Percentiles rank a stretch among this genome's conserved stretches.
Evolutionary conservation across 2,329 filamentous ascomycete species (phyloP).

Genomic region (Monilinia polystroma): DNA sequence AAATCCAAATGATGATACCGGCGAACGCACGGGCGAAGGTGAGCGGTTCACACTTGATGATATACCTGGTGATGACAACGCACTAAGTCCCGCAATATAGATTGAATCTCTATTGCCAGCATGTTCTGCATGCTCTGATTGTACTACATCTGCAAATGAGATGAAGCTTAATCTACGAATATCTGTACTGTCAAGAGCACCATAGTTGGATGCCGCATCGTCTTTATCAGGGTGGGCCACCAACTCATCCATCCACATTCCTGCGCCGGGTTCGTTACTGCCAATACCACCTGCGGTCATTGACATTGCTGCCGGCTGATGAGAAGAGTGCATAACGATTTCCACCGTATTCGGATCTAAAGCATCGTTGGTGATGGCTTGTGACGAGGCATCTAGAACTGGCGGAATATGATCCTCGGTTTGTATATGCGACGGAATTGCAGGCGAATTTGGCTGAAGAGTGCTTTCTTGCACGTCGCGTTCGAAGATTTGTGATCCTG

Average conservation of each 20-base stretch:
- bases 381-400: conserved; percentile 85
- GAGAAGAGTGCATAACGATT: conserved; percentile 82
- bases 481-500: conserved; percentile 83
- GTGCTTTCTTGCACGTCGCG: conserved; percentile 85
- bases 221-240: conserved; percentile 53
- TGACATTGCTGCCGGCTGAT: conserved; percentile 73
- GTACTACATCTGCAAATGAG: conserved; percentile 93
- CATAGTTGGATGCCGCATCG: conserved; percentile 73
- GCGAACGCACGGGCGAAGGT: conserved; percentile 77
- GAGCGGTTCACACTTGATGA: conserved; percentile 58
- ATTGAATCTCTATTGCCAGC: conserved; percentile 66
- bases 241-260: conserved; percentile 44
- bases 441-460: conserved; percentile 69
- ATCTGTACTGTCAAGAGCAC: conserved; percentile 72
- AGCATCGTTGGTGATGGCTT: conserved; percentile 83
- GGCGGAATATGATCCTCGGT: conserved; percentile 93
- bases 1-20: conserved; percentile 67
- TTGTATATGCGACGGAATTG: conserved; percentile 90
- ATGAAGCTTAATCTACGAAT: conserved; percentile 88
- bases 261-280: conserved; percentile 42
- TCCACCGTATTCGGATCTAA: conserved; percentile 87
- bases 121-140: conserved; percentile 71
- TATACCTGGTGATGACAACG: conserved; percentile 48
- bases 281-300: conserved; percentile 52
- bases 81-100: conserved; percentile 66